Percentiles rank a stretch among this genome's conserved stretches.
These are phyloP conservation scores for Trichoderma erinaceum DNA, from an alignment of 495 filamentous ascomycete genomes.

Conservation along the genomic window DNA sequence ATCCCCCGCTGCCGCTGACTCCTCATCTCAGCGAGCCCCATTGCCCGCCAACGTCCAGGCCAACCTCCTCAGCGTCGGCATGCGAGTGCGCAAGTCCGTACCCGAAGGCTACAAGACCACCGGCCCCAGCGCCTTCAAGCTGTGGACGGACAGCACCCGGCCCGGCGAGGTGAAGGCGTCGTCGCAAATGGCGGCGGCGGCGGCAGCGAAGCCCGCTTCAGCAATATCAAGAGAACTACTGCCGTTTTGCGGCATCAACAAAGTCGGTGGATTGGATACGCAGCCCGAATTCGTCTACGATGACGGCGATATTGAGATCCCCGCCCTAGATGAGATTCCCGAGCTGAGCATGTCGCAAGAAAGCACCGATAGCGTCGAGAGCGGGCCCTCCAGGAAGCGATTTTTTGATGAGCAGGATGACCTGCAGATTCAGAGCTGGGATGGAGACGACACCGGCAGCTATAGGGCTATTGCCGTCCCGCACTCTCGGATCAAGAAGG, in stretches of 20 bases:
- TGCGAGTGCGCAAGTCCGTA: conserved; percentile 86
- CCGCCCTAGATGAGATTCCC: conserved; percentile 21
- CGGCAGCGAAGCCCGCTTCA: conserved; percentile 21
- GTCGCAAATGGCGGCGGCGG: conserved; percentile 23
- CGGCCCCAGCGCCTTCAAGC: conserved; percentile 37
- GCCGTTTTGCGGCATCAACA: conserved; percentile 72
- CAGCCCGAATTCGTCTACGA: conserved; percentile 29
- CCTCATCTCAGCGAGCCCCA: conserved; percentile 31
- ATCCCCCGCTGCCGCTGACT: conserved; percentile 11
- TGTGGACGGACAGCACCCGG: conserved; percentile 34
- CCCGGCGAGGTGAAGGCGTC: conserved; percentile 17
- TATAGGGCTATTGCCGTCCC: conserved; percentile 37
- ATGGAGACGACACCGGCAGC: conserved; percentile 23
- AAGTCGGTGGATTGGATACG: conserved; percentile 50
- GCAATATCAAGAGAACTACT: conserved; percentile 46
- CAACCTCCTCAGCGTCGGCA: conserved; percentile 68
- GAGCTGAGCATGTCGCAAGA: conserved; percentile 37
- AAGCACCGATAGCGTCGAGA: conserved; percentile 21
- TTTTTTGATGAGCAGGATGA: conserved; percentile 30
- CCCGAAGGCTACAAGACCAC: conserved; percentile 85
- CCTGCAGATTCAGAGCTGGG: neutral
- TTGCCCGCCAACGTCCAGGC: conserved; percentile 63
- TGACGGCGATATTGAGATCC: conserved; percentile 21
- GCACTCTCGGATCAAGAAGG: conserved; percentile 17
- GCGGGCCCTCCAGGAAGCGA: conserved; percentile 31